Conservation (phyloP, 345 rosid species). For the Combretum micranthum region DNA sequence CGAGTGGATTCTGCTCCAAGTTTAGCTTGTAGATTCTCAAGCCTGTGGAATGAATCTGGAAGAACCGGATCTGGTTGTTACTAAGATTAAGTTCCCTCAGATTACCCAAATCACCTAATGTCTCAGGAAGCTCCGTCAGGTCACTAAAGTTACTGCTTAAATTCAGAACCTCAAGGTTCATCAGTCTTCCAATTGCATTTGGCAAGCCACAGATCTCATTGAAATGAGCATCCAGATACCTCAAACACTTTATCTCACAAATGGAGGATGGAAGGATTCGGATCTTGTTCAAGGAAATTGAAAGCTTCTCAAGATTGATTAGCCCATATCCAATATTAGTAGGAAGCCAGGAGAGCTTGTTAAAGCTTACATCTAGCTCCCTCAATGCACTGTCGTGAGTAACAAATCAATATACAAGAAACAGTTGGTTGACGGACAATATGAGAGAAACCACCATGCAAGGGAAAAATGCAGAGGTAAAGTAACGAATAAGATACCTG, state of each 20-base stretch:
- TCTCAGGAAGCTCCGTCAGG: constrained; percentile 61
- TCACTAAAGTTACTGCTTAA: constrained; percentile 80
- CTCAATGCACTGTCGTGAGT: constrained; percentile 46
- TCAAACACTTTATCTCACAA: constrained; percentile 64
- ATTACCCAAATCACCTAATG: constrained; percentile 61
- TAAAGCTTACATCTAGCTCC: constrained; percentile 87
- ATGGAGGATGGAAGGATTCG: constrained; percentile 61
- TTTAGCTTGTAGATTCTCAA: constrained; percentile 69
- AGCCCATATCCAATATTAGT: constrained; percentile 70
- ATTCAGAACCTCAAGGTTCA: constrained; percentile 68
- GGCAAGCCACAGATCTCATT: constrained; percentile 82
- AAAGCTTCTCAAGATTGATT: constrained; percentile 54
- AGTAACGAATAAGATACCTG: constrained; percentile 28
- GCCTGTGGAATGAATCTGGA: constrained; percentile 67
- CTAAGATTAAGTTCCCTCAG: constrained; percentile 89
- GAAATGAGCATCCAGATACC: constrained; percentile 78
- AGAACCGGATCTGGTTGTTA: constrained; percentile 85
- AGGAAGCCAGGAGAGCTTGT: constrained; percentile 61
- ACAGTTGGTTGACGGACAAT: background rate
- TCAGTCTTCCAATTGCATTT: constrained; percentile 54
- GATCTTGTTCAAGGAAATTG: constrained; percentile 68
- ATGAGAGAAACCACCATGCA: background rate
- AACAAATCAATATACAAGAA: constrained; percentile 2
- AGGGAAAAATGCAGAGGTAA: background rate
- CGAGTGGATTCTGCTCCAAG: constrained; percentile 78